Base-by-base conservation (phyloP, 352 stramenopile genomes). In the Phytophthora constricta region DNA sequence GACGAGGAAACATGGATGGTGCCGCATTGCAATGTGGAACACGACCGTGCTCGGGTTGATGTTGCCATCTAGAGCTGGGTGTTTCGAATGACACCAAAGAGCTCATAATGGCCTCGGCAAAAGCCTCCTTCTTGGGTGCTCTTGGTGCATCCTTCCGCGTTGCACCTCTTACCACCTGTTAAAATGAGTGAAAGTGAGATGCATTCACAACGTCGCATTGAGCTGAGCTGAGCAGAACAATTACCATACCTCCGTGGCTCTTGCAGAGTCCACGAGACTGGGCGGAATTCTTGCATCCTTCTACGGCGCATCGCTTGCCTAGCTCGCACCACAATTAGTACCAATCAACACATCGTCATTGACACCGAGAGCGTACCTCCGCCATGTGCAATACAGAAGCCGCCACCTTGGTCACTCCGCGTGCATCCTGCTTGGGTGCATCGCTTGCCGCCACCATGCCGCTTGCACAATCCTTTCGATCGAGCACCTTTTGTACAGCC, bases 181-280 rank as follows among this genome's bases (percentile, higher is more conserved):
- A 41, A 46, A 43, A 43, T 2, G 45, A 37, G 5, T n/a, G n/a
- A 20, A 5, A 9, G 17, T 74, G 8, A 68, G 49, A 52, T 19
- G 8, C n/a, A 13, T 33, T 50, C 54, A 26, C 9, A 46, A 13
- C 19, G 20, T 33, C 26, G 16, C 25, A 28, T 34, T 39, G 48
- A 25, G 5, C 52, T 10, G 42, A 14, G 0, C 17, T 31, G 5
- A 7, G 2, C 7, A 17, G 16, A 31, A 14, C 10, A n/a, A n/a
- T n/a, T n/a, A n/a, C n/a, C 17, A n/a, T 74, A 92, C 89, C 89
- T 75, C 89, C 89, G 26, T 96, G 89, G 33, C 73, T 93, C 67
- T 96, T 96, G 78, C 89, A 96, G 0, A 95, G 67, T 33, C 89
- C 89, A 20, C 82, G 82, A 22, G 86, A 95, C 56, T 95, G 87